phyloP scores from a whole-genome alignment of 129 eudicot genomes.

The Flaveria robusta region DNA sequence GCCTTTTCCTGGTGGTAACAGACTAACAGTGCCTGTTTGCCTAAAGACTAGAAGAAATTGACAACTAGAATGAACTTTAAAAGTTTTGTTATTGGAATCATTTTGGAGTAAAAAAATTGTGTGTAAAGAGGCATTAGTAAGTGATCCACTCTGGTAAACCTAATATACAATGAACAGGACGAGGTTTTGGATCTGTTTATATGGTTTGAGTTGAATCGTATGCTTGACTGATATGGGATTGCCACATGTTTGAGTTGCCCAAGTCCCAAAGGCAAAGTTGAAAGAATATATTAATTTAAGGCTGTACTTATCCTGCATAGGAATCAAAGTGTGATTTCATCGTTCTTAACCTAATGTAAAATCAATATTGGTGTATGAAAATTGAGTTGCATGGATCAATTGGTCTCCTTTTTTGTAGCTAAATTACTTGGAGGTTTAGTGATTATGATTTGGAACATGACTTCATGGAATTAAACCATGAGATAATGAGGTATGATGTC shows the following conservation, averaged over 20 bases:
- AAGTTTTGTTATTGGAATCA: too few relatives aligned
- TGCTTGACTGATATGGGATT: constrained; percentile 3
- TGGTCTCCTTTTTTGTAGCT: constrained; percentile 6
- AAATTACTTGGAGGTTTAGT: constrained; percentile 7
- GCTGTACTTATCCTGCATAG: not conserved
- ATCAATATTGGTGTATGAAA: not conserved
- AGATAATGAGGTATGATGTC: not conserved
- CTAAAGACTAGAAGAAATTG: too few relatives aligned
- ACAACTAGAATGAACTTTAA: too few relatives aligned
- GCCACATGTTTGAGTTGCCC: constrained; percentile 18
- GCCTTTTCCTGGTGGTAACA: too few relatives aligned
- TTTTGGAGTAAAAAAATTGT: not conserved
- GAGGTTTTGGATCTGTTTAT: not conserved
- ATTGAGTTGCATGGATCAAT: not conserved
- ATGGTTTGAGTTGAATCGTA: constrained; percentile 2
- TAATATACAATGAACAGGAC: not conserved
- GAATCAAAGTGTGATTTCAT: constrained; percentile 10
- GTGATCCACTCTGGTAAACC: constrained; percentile 16
- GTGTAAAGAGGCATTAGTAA: too few relatives aligned
- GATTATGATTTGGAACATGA: constrained; percentile 11
- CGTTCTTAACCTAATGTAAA: constrained; percentile 4
- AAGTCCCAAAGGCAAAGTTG: constrained; percentile 11
- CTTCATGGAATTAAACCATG: constrained; percentile 10
- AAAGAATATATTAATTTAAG: not conserved
- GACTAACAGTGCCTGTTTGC: too few relatives aligned